Evolutionary conservation across 2,329 filamentous ascomycete genomes (phyloP).

Genomic region (Esteya vermicola): DNA sequence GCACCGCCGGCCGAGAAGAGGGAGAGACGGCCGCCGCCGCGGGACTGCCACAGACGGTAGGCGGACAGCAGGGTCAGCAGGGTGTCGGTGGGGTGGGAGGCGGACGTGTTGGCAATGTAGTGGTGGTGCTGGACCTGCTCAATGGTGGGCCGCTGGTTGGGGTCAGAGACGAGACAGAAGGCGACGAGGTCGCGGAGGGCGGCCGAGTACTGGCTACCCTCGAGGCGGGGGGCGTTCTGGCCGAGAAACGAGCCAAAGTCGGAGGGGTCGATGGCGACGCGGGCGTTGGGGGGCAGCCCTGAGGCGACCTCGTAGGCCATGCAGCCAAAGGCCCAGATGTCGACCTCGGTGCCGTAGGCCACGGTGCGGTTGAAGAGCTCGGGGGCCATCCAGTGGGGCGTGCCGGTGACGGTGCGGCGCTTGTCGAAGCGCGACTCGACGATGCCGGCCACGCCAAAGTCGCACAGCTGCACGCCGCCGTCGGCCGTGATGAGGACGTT

Average conservation of each 20-base stretch:
- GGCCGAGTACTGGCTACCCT: constrained; percentile 57
- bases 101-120: constrained; percentile 49
- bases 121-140: constrained; percentile 54
- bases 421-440: constrained; percentile 65
- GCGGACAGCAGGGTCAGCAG: constrained; percentile 53
- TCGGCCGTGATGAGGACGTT: constrained; percentile 70
- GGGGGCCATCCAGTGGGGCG: constrained; percentile 76
- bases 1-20: constrained; percentile 46
- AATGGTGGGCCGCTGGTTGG: constrained; percentile 53
- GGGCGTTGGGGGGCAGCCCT: constrained; percentile 56
- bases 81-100: constrained; percentile 47
- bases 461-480: constrained; percentile 65
- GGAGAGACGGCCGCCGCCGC: constrained; percentile 55
- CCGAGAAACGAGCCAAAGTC: constrained; percentile 43
- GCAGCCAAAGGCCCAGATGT: constrained; percentile 77
- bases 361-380: constrained; percentile 52
- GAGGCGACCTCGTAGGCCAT: constrained; percentile 72
- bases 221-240: constrained; percentile 50
- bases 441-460: constrained; percentile 71
- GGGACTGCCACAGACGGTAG: constrained; percentile 64
- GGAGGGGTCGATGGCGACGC: constrained; percentile 29
- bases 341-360: constrained; percentile 56
- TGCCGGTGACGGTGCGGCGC: constrained; percentile 67
- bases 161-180: constrained; percentile 57
- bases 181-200: constrained; percentile 55